Evolutionary conservation across 2,329 filamentous ascomycete genomes (phyloP), one percentile per base, ranked within the genome.

Genomic region (Xenosphaeropsis pyriputrescens): DNA sequence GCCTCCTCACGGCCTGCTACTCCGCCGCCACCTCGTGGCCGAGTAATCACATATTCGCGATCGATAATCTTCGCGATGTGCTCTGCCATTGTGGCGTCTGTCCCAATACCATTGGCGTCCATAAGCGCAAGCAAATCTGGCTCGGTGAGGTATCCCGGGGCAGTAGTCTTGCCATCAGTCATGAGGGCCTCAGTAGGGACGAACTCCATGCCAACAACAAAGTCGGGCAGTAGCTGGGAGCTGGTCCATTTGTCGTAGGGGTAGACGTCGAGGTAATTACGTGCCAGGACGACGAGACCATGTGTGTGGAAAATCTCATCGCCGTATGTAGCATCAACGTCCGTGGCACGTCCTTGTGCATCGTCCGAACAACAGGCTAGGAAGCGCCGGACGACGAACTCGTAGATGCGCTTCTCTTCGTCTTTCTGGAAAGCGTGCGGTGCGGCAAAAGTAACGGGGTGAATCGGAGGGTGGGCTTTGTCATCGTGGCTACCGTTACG

Each of bases 21-120:
- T 39, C 54, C 42, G 26, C 57, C 55, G 45, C 44, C 54, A 36
- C 52, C 57, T 43, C 59, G 68, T 52, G 67, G 53, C 60, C 74
- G 53, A 53, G 81, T 79, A 40, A 76, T 73, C 36, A 86, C 89
- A 52, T 98, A 98, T 48, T 88, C 70, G 42, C 91, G 70, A 41
- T 88, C 75, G 57, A 96, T 86, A 50, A 98, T 93, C 59, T 89
- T 98, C 41, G 84, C 77, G 51, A 98, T 98, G 54, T 98, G 91
- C 51, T 98, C 91, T 0, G 91, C 91, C 91, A 98, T 98, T 1
- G 91, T 98, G 6, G 91, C 91, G 61, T 98, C 91, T 8, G 91
- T 98, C 11, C 91, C 91, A 45, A 98, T 98, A 2, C 91, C 91
- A 54, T 98, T 98, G 33, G 85, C 88, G 61, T 98, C 91, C 91